Conservation (phyloP, 2,329 filamentous ascomycete species). For the Karstenula rhodostoma region DNA sequence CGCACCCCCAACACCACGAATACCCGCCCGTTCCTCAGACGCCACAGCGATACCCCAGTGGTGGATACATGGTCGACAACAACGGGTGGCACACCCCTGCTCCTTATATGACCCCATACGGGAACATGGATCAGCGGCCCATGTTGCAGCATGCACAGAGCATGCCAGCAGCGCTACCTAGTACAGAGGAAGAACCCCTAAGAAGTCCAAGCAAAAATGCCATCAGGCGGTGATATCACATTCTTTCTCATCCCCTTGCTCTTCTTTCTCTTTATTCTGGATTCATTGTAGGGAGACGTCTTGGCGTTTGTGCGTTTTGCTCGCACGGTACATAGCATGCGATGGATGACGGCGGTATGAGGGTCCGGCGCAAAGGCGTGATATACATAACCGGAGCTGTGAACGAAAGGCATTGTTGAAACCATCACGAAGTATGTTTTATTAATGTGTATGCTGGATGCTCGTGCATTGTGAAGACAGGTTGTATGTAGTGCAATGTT, state of each 20-base stretch:
- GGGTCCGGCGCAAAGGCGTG: not conserved
- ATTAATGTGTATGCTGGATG: not conserved
- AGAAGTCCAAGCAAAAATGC: slow-evolving; percentile 32
- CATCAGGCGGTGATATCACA: slow-evolving; percentile 20
- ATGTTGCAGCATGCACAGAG: slow-evolving; percentile 37
- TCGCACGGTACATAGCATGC: not conserved
- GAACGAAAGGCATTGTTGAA: not conserved
- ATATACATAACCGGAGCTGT: not conserved
- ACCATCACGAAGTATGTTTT: not conserved
- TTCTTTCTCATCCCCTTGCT: not conserved
- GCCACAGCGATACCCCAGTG: slow-evolving; percentile 38
- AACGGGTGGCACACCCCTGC: slow-evolving; percentile 28
- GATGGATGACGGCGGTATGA: not conserved
- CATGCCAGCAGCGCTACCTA: slow-evolving; percentile 38
- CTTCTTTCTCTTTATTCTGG: not conserved
- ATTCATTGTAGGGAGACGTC: not conserved
- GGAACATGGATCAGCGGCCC: slow-evolving; percentile 26
- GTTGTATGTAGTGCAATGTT: not conserved
- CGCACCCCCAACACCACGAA: slow-evolving; percentile 29
- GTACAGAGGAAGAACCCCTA: slow-evolving; percentile 18
- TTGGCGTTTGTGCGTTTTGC: slow-evolving; percentile 1
- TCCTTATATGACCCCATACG: slow-evolving; percentile 37
- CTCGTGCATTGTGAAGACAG: not conserved
- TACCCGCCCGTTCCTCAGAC: slow-evolving; percentile 38
- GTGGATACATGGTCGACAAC: slow-evolving; percentile 27